Evolutionary conservation across 2,329 filamentous ascomycete genomes (phyloP), one percentile per base, ranked within the genome.

Genomic region (Colletotrichum plurivorum): DNA sequence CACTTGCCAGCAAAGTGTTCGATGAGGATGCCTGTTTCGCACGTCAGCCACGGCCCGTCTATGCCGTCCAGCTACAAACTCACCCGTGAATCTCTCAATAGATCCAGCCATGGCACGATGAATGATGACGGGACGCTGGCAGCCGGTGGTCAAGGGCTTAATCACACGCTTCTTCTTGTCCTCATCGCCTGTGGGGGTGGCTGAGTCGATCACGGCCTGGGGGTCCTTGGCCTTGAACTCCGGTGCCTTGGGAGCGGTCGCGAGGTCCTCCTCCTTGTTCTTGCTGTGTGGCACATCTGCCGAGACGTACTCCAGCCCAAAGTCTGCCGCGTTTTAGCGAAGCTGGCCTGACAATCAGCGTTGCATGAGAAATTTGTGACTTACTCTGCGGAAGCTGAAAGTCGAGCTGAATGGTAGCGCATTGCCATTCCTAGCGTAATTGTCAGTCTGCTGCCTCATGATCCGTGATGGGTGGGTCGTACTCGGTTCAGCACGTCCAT

Each of bases 401-500:
- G 79, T 97, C 94, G 63, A 97, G 89, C 83, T 98, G 95, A 74
- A 98, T 97, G 13, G 95, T 98, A 74, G 95, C 94, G 77, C 94
- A 97, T 81, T 97, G 93, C 84, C 91, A 93, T 69, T 73, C 73
- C 60, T 71, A 18, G 2, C 13, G 36, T 69, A 22, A 72, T 51
- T 16, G 4, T 39, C 41, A 46, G 53, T 62, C 56, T 55, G 48
- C 46, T 15, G 5, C 16, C 13, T 53, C 16, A 5, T 20, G n/a
- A 3, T 18, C 22, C 52, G 41, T 12, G 41, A 4, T 20, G 18
- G 41, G 2, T 20, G 18, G 36, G 8, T 36, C 60, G 31, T 95
- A 58, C 93, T 78, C 95, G 89, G 81, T 90, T 90, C 73, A 98
- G 85, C 53, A 94, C 94, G 81, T 98, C 95, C 59, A 91, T 92